These are phyloP conservation scores for Fusarium agapanthi DNA, from an alignment of 2,329 filamentous ascomycete species.

Conservation along the genomic window DNA sequence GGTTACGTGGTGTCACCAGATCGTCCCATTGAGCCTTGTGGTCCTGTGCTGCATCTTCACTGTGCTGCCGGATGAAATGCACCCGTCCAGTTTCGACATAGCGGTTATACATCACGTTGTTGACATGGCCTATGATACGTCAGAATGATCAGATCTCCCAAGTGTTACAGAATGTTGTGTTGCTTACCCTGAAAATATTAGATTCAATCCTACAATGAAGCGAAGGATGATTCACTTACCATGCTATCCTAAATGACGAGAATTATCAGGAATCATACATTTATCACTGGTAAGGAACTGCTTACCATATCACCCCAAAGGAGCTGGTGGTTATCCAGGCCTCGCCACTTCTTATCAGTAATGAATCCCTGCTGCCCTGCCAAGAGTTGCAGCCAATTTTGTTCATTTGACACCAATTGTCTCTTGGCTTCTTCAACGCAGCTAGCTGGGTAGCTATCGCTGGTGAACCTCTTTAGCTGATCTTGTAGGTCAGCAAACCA, in stretches of 20 bases:
- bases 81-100: conserved; percentile 28
- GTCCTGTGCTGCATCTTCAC: neutral
- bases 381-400: conserved; percentile 17
- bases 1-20: neutral
- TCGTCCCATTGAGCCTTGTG: conserved; percentile 22
- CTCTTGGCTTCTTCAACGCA: neutral
- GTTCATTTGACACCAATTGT: neutral
- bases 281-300: too few species aligned
- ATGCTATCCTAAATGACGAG: conserved; percentile 10
- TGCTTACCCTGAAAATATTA: neutral
- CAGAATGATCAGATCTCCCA: neutral
- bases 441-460: neutral
- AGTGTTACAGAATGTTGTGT: fast-evolving
- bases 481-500: conserved; percentile 27
- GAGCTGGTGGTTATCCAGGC: conserved; percentile 17
- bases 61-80: conserved; percentile 15
- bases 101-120: conserved; percentile 32
- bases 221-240: neutral
- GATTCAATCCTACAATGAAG: fast-evolving
- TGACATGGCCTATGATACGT: conserved; percentile 17
- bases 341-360: conserved; percentile 16
- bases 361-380: conserved; percentile 19
- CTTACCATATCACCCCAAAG: conserved; percentile 32
- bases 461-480: neutral
- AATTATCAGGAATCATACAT: neutral